Base-by-base conservation (phyloP, 805 yeast genomes). In the Zygotorulaspora florentina region DNA sequence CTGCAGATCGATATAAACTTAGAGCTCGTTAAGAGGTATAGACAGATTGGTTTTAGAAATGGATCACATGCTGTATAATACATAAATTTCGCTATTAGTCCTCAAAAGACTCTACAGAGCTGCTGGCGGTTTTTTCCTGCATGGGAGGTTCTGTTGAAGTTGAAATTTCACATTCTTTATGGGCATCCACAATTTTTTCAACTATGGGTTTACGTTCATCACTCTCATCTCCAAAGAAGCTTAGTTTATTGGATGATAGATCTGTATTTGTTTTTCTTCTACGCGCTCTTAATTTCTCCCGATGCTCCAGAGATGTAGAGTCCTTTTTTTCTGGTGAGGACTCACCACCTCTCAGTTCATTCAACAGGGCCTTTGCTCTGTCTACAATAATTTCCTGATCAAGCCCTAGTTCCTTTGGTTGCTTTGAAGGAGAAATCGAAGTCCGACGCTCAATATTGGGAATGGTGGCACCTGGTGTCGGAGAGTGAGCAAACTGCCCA, bases 351-450 rank as follows among this genome's bases (percentile, higher is more conserved):
- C 90, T 70, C 17, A 85, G 66, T 55, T 82, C 89, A 56, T 74
- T 76, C 15, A 85, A 68, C 47, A 85, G 70, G 42, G 70, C 75
- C 60, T 85, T 73, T 0, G 91, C 93, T 50, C 89, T 71, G 33
- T 61, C 65, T 10, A 55, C 57, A 30, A 64, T 58, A 35, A 63
- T 67, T 16, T 46, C 57, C 5, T 56, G 54, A n/a, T 60, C 60
- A 1, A 61, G n/a, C 17, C 39, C 42, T 13, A 15, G 18, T 34
- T 28, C 36, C 44, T 12, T 35, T 15, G 9, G 40, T 2, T 12
- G 31, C 36, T 35, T 36, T 23, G 42, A 35, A 2, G 44, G 44
- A 2, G 48, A 40, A 8, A 10, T 23, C 3, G 25, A 29, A n/a
- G 15, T 23, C 8, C 28, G 31, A 20, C 34, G 31, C 12, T 37